Conservation (phyloP, 345 rosid genomes). For the Laguncularia racemosa region DNA sequence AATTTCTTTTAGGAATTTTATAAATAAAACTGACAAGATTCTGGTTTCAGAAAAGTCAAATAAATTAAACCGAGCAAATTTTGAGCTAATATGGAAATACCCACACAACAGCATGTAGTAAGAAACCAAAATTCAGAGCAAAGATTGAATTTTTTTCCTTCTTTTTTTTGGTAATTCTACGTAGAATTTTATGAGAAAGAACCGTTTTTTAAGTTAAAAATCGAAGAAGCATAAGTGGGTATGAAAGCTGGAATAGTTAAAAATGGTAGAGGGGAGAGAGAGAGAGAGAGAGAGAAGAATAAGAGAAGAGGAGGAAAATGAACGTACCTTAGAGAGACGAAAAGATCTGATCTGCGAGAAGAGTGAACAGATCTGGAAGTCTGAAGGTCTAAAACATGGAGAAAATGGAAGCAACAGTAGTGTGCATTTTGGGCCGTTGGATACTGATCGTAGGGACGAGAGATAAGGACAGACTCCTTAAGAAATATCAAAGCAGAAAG, state of each 20-base stretch:
- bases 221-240: not conserved
- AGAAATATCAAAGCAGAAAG: slow-evolving; percentile 14
- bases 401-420: slow-evolving; percentile 16
- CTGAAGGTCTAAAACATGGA: slow-evolving; percentile 27
- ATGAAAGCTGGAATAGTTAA: not conserved
- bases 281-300: slow-evolving; percentile 1
- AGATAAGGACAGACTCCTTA: slow-evolving; percentile 15
- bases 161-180: too few relatives aligned
- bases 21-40: too few relatives aligned
- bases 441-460: slow-evolving; percentile 38
- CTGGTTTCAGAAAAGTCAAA: too few relatives aligned
- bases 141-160: too few relatives aligned
- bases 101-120: not conserved
- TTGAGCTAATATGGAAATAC: too few relatives aligned
- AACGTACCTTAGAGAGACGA: slow-evolving; percentile 24
- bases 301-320: slow-evolving; percentile 1
- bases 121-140: not conserved
- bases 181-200: too few relatives aligned
- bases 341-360: slow-evolving; percentile 22
- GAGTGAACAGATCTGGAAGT: slow-evolving; percentile 36
- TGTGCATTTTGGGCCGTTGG: slow-evolving; percentile 52
- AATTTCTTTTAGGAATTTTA: too few relatives aligned
- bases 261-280: not conserved
- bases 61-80: too few relatives aligned
- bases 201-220: too few relatives aligned